Evolutionary conservation across 2,329 filamentous ascomycete genomes (phyloP), one percentile per base, ranked within the genome.

Genomic region (Aspergillus fischeri): DNA sequence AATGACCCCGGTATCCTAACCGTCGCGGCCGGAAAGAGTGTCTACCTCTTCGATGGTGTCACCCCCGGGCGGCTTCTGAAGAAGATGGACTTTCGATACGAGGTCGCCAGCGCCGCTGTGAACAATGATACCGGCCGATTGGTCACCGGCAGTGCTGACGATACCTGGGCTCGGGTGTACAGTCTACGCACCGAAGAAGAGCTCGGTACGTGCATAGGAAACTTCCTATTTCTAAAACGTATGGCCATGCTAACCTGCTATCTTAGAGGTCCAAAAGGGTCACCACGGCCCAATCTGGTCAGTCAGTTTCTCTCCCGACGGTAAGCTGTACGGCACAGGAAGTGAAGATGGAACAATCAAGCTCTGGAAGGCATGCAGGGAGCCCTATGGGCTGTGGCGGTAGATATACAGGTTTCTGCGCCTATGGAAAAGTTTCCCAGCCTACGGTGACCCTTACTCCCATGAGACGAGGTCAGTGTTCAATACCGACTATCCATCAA

Each of bases 231-330:
- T 54, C 47, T 14, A 27, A 25, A 24, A 10, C 20, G 5, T 47
- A 11, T 47, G 44, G 21, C 24, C 44, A 47, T 5, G 21, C 44
- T 47, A 47, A 47, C 44, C 10, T 11, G 21, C 3, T 17, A 21
- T 14, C 21, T 20, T 60, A 88, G 94, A 97, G 72, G 88, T 93
- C 11, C 91, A 96, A 78, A 97, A 97, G 76, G 94, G 94, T 25
- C 94, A 99, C 66, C 94, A 99, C 69, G 94, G 94, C 1, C 93
- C 93, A 1, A 94, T 99, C 60, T 99, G 94, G 94, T 96, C 92
- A 5, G 87, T 95, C 58, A 88, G 89, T 56, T 99, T 96, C 75
- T 94, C 92, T 0, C 94, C 94, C 0, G 94, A 99, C 69, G 92
- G 92, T 49, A 97, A 96, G 72, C 80, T 99, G 7, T 99, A 97